Conservation (phyloP, 371 early-diverging fungal species). For the Mucor lusitanicus region DNA sequence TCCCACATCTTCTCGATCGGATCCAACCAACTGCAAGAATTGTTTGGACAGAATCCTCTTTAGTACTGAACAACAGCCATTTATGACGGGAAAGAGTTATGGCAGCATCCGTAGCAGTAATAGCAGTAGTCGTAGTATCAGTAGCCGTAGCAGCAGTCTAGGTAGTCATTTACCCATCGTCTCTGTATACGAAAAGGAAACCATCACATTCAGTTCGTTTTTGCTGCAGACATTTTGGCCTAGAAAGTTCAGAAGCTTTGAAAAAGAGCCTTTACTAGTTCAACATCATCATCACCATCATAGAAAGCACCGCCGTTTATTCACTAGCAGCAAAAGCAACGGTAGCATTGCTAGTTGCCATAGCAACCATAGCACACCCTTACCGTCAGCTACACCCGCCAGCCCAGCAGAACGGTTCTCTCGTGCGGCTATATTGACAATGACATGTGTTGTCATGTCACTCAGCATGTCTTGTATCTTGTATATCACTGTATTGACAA, state of each 20-base stretch:
- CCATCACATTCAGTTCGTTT: background rate
- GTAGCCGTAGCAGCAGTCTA: background rate
- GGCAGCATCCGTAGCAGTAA: too few relatives aligned
- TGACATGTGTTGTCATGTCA: conserved; percentile 3
- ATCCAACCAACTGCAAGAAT: conserved; percentile 20
- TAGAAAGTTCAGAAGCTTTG: background rate
- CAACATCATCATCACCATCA: background rate
- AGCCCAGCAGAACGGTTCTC: background rate
- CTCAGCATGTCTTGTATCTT: conserved; percentile 12
- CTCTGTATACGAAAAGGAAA: background rate
- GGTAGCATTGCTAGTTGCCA: background rate
- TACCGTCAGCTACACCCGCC: background rate
- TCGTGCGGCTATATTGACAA: conserved; percentile 2
- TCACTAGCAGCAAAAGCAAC: background rate
- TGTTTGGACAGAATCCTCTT: conserved; percentile 3
- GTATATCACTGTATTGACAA: background rate
- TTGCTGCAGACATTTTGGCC: conserved; percentile 2
- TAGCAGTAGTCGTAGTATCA: background rate
- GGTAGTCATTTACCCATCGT: background rate
- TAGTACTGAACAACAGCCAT: background rate
- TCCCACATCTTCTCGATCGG: conserved; percentile 26
- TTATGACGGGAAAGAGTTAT: background rate
- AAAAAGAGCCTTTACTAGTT: conserved; percentile 1
- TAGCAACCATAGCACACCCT: background rate
- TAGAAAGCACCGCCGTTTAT: background rate